These are phyloP conservation scores for Hypoxylon sp. DNA, from an alignment of 2,329 filamentous ascomycete genomes.

Conservation along the genomic window DNA sequence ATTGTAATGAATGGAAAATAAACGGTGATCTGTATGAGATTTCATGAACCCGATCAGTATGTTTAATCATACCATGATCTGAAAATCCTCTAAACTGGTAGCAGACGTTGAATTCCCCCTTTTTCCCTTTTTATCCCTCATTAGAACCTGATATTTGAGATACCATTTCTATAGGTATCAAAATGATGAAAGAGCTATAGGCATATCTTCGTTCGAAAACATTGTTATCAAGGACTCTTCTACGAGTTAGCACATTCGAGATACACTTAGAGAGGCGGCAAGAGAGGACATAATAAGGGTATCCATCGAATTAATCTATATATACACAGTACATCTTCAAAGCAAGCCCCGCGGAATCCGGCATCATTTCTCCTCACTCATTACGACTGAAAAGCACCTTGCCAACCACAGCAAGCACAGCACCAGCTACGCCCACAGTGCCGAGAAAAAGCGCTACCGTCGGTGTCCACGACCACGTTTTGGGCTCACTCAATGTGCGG, in stretches of 20 bases:
- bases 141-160: too few relatives aligned
- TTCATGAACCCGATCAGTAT: neutral
- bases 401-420: constrained; percentile 23
- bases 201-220: neutral
- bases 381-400: neutral
- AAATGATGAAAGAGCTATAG: neutral
- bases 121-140: too few relatives aligned
- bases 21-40: neutral
- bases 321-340: neutral
- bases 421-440: constrained; percentile 14
- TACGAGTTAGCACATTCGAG: neutral
- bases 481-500: constrained; percentile 59
- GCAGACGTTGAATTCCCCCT: too few relatives aligned
- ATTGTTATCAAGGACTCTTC: neutral
- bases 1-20: neutral
- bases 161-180: too few relatives aligned
- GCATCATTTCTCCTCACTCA: neutral
- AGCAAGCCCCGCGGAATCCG: neutral
- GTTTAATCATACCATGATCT: neutral
- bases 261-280: neutral
- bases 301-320: constrained; percentile 23
- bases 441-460: constrained; percentile 20
- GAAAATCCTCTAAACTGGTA: too few relatives aligned
- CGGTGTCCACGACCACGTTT: constrained; percentile 26
- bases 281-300: constrained; percentile 8